Evolutionary conservation across 129 eudicot genomes (phyloP), one percentile per base, ranked within the genome.

Genomic region (Silybum marianum): DNA sequence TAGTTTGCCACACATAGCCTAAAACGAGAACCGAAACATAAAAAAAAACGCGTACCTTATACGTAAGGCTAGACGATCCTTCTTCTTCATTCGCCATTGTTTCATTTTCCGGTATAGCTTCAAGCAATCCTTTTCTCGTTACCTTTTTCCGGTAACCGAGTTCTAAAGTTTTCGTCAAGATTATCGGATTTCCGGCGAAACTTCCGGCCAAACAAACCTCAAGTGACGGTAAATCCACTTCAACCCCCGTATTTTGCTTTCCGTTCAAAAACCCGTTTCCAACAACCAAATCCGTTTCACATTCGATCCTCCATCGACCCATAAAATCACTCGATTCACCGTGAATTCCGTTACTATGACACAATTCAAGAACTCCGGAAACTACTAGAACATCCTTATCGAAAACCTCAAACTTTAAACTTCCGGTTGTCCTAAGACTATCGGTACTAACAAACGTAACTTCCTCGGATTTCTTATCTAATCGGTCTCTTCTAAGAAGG

Each of bases 121-220:
- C 86, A 72, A 94, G 80, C 82, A 84, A 85, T 7, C 87, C 92
- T 80, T 87, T 89, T 46, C 93, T 89, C 19, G 11, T 23, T 51
- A 86, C 92, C 88, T 87, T 92, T 83, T 88, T 89, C 83, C 89
- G 65, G 2, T 39, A 65, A 78, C 86, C 34, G 79, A 86, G 81
- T 34, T 92, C 88, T 76, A 92, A 65, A 46, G 77, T 90, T 76
- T 85, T 90, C 2, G 94, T 91, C 82, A 94, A 79, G 19, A 94
- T 90, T 72, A 92, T 92, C 32, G 96, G 98, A 26, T 69, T 65
- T 28, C 98, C 96, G 4, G 81, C 81, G 76, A 88, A 94, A 76
- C 90, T 80, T 71, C 98, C 98, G 21, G 98, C 96, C 81, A 92
- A 86, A 78, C 83, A 94, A 67, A 92, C 98, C 87, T 94, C 98